These are phyloP conservation scores for Blumeria hordei DNA, from an alignment of 2,329 filamentous ascomycete species.

Conservation along the genomic window DNA sequence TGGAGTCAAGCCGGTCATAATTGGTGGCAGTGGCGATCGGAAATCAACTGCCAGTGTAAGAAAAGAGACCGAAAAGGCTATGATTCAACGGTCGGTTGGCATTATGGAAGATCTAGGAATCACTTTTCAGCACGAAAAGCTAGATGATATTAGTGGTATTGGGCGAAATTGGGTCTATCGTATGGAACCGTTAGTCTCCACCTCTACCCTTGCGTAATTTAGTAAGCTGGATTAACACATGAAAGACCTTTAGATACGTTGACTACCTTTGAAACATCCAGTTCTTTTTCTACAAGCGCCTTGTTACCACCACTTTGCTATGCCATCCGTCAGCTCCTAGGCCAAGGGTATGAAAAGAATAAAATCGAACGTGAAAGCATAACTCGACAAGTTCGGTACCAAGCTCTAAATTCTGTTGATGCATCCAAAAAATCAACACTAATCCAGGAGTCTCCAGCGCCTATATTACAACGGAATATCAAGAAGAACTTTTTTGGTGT, in stretches of 20 bases:
- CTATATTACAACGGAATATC: constrained; percentile 16
- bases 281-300: constrained; percentile 20
- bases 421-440: constrained; percentile 6
- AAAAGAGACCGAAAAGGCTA: constrained; percentile 58
- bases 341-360: constrained; percentile 67
- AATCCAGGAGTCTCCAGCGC: background rate
- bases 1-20: constrained; percentile 72
- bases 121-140: constrained; percentile 52
- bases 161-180: constrained; percentile 59
- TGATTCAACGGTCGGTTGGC: constrained; percentile 57
- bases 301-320: constrained; percentile 56
- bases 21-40: constrained; percentile 42
- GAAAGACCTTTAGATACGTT: constrained; percentile 48
- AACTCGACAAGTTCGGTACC: too few species aligned
- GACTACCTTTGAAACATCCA: constrained; percentile 45
- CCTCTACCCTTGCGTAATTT: too few species aligned
- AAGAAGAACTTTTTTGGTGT: constrained; percentile 77
- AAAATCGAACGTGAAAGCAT: constrained; percentile 36
- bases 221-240: constrained; percentile 1
- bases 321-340: constrained; percentile 76
- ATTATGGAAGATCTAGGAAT: constrained; percentile 69
- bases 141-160: constrained; percentile 34
- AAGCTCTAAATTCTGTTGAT: constrained; percentile 3
- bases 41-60: constrained; percentile 60
- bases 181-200: constrained; percentile 61